A percentile compares a stretch with the other conserved stretches of the same genome.
phyloP scores from a whole-genome alignment of 176 grass and related monocot species.

The Canna indica region DNA sequence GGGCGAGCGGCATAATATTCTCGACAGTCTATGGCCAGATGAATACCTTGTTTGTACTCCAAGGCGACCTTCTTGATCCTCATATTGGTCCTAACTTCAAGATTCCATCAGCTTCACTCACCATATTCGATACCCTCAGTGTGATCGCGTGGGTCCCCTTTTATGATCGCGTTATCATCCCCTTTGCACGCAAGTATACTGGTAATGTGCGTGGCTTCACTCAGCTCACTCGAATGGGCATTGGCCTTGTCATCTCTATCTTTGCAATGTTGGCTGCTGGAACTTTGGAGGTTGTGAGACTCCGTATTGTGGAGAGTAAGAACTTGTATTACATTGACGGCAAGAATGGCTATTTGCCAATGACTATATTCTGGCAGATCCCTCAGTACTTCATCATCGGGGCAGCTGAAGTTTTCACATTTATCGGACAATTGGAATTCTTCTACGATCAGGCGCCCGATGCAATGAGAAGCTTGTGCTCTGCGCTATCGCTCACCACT shows the following conservation, averaged over 20 bases:
- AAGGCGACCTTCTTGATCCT: conserved; percentile 7
- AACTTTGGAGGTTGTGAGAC: conserved; percentile 1
- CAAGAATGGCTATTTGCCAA: not conserved
- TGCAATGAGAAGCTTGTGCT: conserved; percentile 15
- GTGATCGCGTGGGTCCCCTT: conserved; percentile 6
- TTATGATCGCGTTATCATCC: conserved; percentile 5
- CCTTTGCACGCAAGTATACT: not conserved
- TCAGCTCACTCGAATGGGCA: conserved; percentile 9
- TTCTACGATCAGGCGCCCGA: conserved; percentile 15
- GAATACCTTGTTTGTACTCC: conserved; percentile 11
- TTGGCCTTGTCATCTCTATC: conserved; percentile 4
- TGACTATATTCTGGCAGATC: conserved; percentile 12
- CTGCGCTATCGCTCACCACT: not conserved
- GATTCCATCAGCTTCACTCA: conserved; percentile 9
- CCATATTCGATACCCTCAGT: conserved; percentile 8
- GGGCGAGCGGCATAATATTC: conserved; percentile 9
- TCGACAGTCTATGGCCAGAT: conserved; percentile 9
- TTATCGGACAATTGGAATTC: conserved; percentile 8
- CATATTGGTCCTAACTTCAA: conserved; percentile 9
- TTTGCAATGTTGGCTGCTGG: conserved; percentile 8
- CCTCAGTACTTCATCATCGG: conserved; percentile 12
- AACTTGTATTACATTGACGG: not conserved
- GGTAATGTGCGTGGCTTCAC: not conserved
- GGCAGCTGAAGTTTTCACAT: conserved; percentile 14
- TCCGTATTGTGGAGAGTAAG: not conserved